Base-by-base conservation (phyloP, 176 grass and related monocot species). In the Rhynchospora tenuis region DNA sequence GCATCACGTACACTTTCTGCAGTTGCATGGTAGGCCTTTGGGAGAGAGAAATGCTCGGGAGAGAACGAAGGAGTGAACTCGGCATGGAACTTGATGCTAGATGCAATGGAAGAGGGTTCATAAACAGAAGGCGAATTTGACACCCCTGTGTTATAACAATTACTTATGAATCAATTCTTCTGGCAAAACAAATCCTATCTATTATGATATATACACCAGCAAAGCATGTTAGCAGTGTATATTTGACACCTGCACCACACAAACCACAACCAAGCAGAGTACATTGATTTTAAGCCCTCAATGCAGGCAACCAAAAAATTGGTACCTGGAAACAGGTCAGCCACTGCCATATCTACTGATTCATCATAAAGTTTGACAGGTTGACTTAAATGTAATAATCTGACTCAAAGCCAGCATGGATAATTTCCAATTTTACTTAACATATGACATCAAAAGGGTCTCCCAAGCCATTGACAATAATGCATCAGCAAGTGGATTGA, bases 41-140 rank as follows among this genome's bases (percentile, higher is more conserved):
- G 85, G 23, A 90, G 91, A 26, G 92, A 86, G 83, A 89, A 90
- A 86, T 85, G 60, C 62, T 95, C 91, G 15, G 89, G 93, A 52
- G 97, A 93, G 86, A 99, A 99, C 55, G 90, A 86, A 59, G 93
- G 91, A 61, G 86, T 89, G 91, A 99, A 93, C 76, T 99, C 93
- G 14, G 89, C 93, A 89, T 99, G 93, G 68, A 92, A 91, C 65
- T 90, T 93, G 88, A 99, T 92, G 47, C 94, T 99, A 86, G 97
- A 99, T 78, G 89, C 89, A 69, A 99, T 89, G 46, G 88, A 65
- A 54, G 88, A 86, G 3, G 91, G 86, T 17, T 89, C 89, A 29
- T 90, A 69, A 46, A 90, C 83, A 33, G 91, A 86, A 61, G 83
- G 79, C 52, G 81, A 69, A 78, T 33, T 88, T 64, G 88, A 55